Evolutionary conservation across 2,329 filamentous ascomycete species (phyloP), one percentile per base, ranked within the genome.

Genomic region (Tolypocladium cylindrosporum): DNA sequence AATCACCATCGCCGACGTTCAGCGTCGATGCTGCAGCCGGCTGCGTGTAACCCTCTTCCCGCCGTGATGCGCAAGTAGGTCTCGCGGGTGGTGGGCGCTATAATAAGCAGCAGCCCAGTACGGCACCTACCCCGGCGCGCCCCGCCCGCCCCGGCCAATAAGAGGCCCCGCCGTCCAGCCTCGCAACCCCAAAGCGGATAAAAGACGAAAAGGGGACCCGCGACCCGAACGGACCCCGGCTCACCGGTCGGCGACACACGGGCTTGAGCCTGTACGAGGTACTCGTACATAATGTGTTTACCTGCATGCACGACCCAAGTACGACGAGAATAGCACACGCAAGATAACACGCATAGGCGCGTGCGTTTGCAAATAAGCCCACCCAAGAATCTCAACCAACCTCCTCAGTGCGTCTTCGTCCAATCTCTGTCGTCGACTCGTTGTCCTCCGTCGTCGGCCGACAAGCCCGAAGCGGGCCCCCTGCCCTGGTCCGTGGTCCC

Each of bases 161-260:
- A 55, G 24, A 1, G 1, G 4, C 21, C 21, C 39, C 13, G 5
- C 39, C 53, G 27, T 5, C 6, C 39, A 34, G 53, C 39, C 53
- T 55, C 53, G 27, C 21, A 55, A 54, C 53, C 53, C 53, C 53
- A 55, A 55, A 55, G 53, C 53, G 53, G 53, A 55, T 36, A 43
- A 55, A 55, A 42, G 48, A 36, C 48, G 27, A 51, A n/a, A 36
- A 51, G 48, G 31, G 36, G 31, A n/a, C 27, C 16, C 41, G 11
- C 48, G 48, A n/a, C 48, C 48, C 48, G 27, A 48, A 27, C 21
- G 21, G 43, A 48, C 48, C 48, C 48, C 48, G 31, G 48, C 31
- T 51, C 48, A 51, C 48, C 48, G 48, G 48, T 51, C 31, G 48
- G 48, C 48, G 34, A 36, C 48, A 27, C 24, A 27, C 24, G 27